Conservation (phyloP, 192 early-diverging fungal species). For the Linnemannia exigua region DNA sequence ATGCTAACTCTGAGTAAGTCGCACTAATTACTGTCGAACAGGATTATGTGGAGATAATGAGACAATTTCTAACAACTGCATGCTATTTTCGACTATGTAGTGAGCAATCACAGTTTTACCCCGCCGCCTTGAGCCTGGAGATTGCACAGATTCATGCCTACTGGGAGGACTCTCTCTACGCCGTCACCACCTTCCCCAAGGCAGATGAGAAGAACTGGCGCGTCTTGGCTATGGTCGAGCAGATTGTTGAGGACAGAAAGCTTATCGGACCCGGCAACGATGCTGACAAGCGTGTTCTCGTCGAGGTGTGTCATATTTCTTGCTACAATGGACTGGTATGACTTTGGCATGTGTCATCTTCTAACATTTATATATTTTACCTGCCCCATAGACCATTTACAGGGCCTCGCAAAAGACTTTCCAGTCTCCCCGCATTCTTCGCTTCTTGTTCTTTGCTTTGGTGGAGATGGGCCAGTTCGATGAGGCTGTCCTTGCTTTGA, state of each 20-base stretch:
- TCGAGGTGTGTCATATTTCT: slow-evolving; percentile 54
- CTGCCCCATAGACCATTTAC: slow-evolving; percentile 61
- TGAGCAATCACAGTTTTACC: slow-evolving; percentile 35
- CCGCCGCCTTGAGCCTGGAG: slow-evolving; percentile 61
- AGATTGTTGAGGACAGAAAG: slow-evolving; percentile 70
- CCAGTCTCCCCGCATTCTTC: slow-evolving; percentile 76
- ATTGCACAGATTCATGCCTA: slow-evolving; percentile 67
- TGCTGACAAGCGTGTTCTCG: slow-evolving; percentile 69
- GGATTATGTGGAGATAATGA: background rate
- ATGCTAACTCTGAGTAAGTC: slow-evolving; percentile 8
- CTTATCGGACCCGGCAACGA: slow-evolving; percentile 63
- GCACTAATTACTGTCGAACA: background rate
- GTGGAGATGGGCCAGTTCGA: slow-evolving; percentile 77
- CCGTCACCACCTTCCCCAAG: slow-evolving; percentile 69
- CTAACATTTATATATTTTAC: background rate
- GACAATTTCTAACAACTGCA: background rate
- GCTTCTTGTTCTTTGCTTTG: slow-evolving; percentile 70
- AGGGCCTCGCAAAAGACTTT: slow-evolving; percentile 72
- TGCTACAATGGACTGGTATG: background rate
- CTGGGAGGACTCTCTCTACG: slow-evolving; percentile 72
- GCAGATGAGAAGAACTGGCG: slow-evolving; percentile 70
- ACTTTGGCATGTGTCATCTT: background rate
- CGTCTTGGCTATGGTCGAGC: slow-evolving; percentile 73
- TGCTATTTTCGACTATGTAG: slow-evolving; percentile 21
- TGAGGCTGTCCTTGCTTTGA: slow-evolving; percentile 75